Conservation (phyloP, 768 basidiomycete genomes). For the Lactifluus rugatus region DNA sequence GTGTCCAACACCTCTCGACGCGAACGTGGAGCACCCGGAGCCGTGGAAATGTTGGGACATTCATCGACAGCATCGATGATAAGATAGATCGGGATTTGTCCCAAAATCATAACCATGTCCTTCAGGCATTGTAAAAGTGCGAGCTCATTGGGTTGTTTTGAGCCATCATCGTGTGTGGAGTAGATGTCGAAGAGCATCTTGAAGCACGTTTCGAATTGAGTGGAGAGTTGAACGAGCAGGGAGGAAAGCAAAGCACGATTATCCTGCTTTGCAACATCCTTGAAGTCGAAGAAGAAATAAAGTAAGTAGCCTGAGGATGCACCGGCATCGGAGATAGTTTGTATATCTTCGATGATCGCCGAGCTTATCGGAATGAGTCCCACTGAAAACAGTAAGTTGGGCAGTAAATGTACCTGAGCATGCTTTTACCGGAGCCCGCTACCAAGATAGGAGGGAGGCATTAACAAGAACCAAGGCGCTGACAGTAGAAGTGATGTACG, state of each 20-base stretch:
- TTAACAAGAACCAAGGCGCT: not conserved
- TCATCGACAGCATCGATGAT: not conserved
- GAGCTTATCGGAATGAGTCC: not conserved
- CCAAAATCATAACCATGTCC: not conserved
- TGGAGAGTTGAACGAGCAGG: not conserved
- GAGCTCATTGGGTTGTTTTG: not conserved
- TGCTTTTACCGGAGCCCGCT: not conserved
- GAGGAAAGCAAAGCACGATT: not conserved
- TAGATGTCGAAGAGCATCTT: not conserved
- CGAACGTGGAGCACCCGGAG: not conserved
- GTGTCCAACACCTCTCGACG: not conserved
- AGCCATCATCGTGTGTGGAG: not conserved
- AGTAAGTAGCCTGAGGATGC: not conserved
- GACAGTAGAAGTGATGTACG: not conserved
- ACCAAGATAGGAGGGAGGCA: not conserved
- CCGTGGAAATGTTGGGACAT: not conserved
- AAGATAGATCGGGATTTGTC: not conserved
- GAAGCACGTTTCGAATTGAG: not conserved
- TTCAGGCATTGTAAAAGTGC: not conserved
- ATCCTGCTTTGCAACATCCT: not conserved
- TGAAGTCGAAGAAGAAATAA: not conserved
- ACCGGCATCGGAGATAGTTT: not conserved
- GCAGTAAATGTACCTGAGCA: not conserved
- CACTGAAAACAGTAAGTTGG: not conserved
- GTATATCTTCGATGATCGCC: not conserved